A percentile compares a stretch with the other conserved stretches of the same genome.
Evolutionary conservation across 1,284 basidiomycete genomes (phyloP).

Genomic region (Trichosporon ovoides): DNA sequence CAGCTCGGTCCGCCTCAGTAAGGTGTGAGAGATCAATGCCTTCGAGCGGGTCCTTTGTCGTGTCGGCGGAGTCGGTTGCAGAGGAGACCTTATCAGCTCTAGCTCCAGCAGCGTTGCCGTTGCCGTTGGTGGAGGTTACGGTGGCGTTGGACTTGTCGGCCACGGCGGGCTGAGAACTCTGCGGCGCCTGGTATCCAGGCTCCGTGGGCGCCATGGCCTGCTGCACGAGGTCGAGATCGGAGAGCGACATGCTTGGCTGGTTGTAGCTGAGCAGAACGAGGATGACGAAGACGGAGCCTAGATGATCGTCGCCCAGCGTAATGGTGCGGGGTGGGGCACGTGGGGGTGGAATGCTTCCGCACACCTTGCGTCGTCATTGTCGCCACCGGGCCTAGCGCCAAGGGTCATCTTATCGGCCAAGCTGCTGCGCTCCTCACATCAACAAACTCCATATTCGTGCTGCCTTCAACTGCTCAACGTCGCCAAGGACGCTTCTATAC

Average conservation of each 20-base stretch:
- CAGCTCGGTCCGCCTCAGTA: conserved; percentile 21
- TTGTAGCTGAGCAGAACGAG: neutral
- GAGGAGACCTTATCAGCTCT: too few species aligned
- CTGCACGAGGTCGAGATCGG: conserved; percentile 45
- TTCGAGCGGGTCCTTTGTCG: conserved; percentile 13
- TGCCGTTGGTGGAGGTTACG: neutral
- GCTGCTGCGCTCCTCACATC: too few species aligned
- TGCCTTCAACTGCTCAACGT: too few species aligned
- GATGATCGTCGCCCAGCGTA: too few species aligned
- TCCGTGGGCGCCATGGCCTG: conserved; percentile 38
- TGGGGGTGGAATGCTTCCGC: neutral
- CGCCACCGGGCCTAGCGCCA: neutral
- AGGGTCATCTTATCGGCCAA: neutral
- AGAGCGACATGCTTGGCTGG: conserved; percentile 31
- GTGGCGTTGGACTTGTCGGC: neutral
- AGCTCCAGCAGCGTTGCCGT: neutral
- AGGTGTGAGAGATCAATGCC: conserved; percentile 27
- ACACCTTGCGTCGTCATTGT: conserved; percentile 1
- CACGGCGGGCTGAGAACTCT: neutral
- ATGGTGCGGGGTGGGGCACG: neutral
- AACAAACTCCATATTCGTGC: too few species aligned
- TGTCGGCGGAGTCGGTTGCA: conserved; percentile 4
- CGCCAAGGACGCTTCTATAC: too few species aligned
- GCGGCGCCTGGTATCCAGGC: conserved; percentile 3
- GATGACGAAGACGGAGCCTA: too few species aligned